Percentiles rank a stretch among this genome's conserved stretches.
These are phyloP conservation scores for Dactylellina leptospora DNA, from an alignment of 2,329 filamentous ascomycete genomes.

Conservation along the genomic window DNA sequence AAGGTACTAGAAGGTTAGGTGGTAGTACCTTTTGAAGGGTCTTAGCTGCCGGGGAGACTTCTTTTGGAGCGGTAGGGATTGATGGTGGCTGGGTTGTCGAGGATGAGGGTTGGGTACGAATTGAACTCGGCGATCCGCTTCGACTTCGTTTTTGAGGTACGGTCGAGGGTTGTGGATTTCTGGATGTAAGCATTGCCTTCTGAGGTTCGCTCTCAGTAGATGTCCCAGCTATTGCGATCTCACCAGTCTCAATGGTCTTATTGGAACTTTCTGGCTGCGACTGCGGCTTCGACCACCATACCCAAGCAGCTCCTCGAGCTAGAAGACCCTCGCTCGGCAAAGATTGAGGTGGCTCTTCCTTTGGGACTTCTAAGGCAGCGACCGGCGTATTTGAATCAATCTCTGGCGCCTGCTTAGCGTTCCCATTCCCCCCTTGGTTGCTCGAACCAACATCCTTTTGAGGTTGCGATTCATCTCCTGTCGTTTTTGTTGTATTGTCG, in stretches of 20 bases:
- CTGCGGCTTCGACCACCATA: conserved; percentile 42
- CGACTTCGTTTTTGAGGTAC: conserved; percentile 4
- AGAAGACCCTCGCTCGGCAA: conserved; percentile 24
- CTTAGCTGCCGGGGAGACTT: conserved; percentile 56
- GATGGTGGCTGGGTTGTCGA: conserved; percentile 54
- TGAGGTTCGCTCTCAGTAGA: conserved; percentile 38
- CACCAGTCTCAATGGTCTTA: conserved; percentile 19
- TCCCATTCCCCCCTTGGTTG: conserved; percentile 4
- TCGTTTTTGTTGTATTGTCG: background rate
- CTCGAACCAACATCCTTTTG: background rate
- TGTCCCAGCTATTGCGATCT: conserved; percentile 38
- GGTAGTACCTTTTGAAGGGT: conserved; percentile 58
- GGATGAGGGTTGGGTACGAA: conserved; percentile 5
- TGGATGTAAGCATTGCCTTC: conserved; percentile 29
- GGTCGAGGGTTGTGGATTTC: background rate
- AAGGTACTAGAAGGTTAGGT: conserved; percentile 64
- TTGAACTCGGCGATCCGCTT: conserved; percentile 25
- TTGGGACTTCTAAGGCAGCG: background rate
- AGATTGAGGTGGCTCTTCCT: conserved; percentile 2
- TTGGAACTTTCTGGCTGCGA: conserved; percentile 11
- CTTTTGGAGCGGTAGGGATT: conserved; percentile 59
- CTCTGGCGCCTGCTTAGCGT: conserved; percentile 4
- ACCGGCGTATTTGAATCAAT: background rate
- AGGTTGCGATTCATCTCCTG: background rate
- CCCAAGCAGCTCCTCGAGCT: conserved; percentile 49